Evolutionary conservation across 169 alveolate genomes (phyloP).

Genomic region (Plasmodium inui): DNA sequence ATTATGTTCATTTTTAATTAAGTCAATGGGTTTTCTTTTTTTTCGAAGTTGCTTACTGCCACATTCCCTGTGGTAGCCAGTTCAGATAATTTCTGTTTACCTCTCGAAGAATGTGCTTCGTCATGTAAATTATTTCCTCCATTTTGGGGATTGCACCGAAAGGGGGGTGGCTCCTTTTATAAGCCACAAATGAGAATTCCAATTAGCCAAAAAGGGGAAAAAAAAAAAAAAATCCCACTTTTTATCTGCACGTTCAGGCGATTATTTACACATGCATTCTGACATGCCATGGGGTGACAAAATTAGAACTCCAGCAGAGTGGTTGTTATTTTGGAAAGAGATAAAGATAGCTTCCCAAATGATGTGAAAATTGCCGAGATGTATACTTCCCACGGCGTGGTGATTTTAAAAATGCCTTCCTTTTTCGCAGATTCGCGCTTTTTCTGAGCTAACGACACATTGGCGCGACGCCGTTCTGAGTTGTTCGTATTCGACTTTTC

Average conservation of each 20-base stretch:
- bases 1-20: neutral
- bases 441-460: neutral
- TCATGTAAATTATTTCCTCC: neutral
- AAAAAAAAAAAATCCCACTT: neutral
- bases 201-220: neutral
- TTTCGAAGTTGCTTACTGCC: neutral
- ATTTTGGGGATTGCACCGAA: neutral
- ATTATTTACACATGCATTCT: neutral
- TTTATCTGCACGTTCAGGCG: neutral
- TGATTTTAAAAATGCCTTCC: neutral
- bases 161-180: neutral
- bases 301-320: neutral
- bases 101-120: neutral
- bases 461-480: neutral
- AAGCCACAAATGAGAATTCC: neutral
- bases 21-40: neutral
- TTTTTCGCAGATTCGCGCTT: neutral
- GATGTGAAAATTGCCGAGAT: neutral
- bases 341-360: neutral
- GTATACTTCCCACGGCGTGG: neutral
- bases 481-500: neutral
- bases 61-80: neutral
- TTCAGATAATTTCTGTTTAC: neutral
- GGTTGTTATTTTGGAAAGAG: neutral
- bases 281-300: neutral